Evolutionary conservation across 1,284 basidiomycete species (phyloP), one percentile per base, ranked within the genome.

Genomic region (Ceratobasidium papillatum): DNA sequence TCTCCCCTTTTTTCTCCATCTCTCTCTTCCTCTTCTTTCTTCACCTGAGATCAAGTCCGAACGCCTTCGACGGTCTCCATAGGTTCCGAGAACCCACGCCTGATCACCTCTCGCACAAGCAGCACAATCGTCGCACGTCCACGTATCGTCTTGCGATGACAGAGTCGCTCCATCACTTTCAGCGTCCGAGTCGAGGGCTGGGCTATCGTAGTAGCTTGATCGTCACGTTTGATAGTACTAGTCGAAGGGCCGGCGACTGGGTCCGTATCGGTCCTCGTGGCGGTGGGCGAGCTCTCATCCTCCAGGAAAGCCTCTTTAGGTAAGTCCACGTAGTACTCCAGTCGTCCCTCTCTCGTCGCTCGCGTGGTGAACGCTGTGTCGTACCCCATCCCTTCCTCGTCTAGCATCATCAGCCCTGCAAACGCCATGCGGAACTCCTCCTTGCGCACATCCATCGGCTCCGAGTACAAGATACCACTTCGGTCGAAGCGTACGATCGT

Each of bases 41-140:
- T 52, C 59, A 9, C 1, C 25, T n/a, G 17, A 5, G 22, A 8
- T 25, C 59, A n/a, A 5, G 22, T 62, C 36, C n/a, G 34, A 1
- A 38, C 32, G 14, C 36, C 17, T 14, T 7, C 59, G 41, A 19
- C 32, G 7, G n/a, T 3, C 17, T 41, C 59, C 30, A 4, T n/a
- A 12, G 56, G 30, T 25, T 43, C 38, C 27, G 27, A 49, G 14
- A 17, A 5, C 17, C 32, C 58, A 22, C 8, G 19, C 11, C 34
- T 0, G 4, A 45, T 11, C 11, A 71, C 68, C 54, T 71, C 54
- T 5, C 43, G 68, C 12, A 71, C 14, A 9, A 38, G 68, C 2
- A 71, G 43, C 3, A 71, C 68, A n/a, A 71, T 71, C 17, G 68
- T 71, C 41, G 68, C 68, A 11, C 68, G 56, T 22, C 68, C 68